phyloP scores from a whole-genome alignment of 148 eudicot genomes.

The Cornus controversa region DNA sequence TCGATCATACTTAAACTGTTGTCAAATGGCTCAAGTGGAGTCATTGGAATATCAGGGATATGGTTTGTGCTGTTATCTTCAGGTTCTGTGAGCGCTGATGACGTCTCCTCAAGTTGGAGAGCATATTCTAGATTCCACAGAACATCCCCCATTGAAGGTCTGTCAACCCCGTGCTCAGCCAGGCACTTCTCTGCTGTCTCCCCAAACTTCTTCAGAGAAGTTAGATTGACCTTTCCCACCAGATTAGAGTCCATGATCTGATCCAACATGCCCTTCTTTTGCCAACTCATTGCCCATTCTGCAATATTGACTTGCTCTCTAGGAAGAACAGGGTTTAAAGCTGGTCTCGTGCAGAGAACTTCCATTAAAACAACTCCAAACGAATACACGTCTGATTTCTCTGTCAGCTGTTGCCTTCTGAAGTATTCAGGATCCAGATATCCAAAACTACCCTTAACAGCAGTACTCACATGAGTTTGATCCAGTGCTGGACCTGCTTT shows the following conservation, averaged over 20 bases:
- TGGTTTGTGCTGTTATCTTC: slow-evolving; percentile 95
- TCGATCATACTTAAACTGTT: slow-evolving; percentile 68
- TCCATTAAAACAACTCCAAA: slow-evolving; percentile 97
- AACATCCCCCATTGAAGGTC: slow-evolving; percentile 98
- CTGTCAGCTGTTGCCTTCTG: slow-evolving; percentile 89
- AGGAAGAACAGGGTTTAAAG: slow-evolving; percentile 91
- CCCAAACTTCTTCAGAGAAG: slow-evolving; percentile 85
- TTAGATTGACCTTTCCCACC: slow-evolving; percentile 63
- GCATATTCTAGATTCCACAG: slow-evolving; percentile 96
- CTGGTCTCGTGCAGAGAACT: slow-evolving; percentile 91
- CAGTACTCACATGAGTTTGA: slow-evolving; percentile 97
- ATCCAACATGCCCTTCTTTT: slow-evolving; percentile 96
- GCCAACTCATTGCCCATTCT: slow-evolving; percentile 98
- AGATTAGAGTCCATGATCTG: slow-evolving; percentile 79
- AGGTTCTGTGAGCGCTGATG: slow-evolving; percentile 73
- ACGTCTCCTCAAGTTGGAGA: slow-evolving; percentile 88
- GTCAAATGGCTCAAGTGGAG: slow-evolving; percentile 68
- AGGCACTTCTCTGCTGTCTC: slow-evolving; percentile 94
- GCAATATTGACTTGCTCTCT: slow-evolving; percentile 96
- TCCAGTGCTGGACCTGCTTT: slow-evolving; percentile 88
- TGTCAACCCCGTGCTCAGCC: slow-evolving; percentile 89
- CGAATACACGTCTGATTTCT: slow-evolving; percentile 93
- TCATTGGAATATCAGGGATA: slow-evolving; percentile 62
- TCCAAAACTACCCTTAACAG: slow-evolving; percentile 96
- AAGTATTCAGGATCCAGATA: slow-evolving; percentile 97